A percentile compares a stretch with the other conserved stretches of the same genome.
Evolutionary conservation across 441 rosid species (phyloP).

Genomic region (Pelargonium myrrhifolium): DNA sequence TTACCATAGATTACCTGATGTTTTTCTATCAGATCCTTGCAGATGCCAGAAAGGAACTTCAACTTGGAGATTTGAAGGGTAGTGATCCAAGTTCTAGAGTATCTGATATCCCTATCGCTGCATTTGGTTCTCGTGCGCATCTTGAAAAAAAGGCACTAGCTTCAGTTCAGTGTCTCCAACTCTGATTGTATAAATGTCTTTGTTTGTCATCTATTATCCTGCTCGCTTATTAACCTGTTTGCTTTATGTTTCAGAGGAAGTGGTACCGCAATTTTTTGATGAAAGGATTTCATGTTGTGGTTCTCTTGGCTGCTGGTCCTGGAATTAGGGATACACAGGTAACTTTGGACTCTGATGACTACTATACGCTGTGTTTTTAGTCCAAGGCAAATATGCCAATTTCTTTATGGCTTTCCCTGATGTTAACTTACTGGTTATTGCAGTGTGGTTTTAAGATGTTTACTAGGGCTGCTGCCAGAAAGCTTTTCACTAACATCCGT

Average conservation of each 20-base stretch:
- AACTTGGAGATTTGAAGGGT: conserved; percentile 36
- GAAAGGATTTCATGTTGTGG: conserved; percentile 94
- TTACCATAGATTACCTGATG: conserved; percentile 27
- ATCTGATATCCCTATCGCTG: conserved; percentile 64
- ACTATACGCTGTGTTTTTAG: neutral
- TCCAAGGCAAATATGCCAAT: conserved; percentile 3
- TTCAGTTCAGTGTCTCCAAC: conserved; percentile 45
- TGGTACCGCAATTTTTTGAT: conserved; percentile 47
- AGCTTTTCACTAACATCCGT: conserved; percentile 73
- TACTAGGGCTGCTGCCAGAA: conserved; percentile 89
- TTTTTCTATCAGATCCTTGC: conserved; percentile 58
- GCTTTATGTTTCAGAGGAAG: neutral
- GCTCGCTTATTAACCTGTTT: conserved; percentile 6
- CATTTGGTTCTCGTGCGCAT: conserved; percentile 95
- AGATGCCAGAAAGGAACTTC: conserved; percentile 48
- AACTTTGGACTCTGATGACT: conserved; percentile 5
- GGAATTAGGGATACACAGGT: conserved; percentile 96
- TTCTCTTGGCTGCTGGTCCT: conserved; percentile 73
- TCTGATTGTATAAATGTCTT: conserved; percentile 1
- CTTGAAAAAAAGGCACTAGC: conserved; percentile 89
- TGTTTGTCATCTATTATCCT: neutral
- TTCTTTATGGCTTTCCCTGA: conserved; percentile 12
- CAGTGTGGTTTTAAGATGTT: conserved; percentile 99
- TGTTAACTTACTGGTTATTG: conserved; percentile 2
- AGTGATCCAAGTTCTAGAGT: conserved; percentile 35